Percentiles rank a stretch among this genome's conserved stretches.
Evolutionary conservation across 371 early-diverging fungal genomes (phyloP).

Genomic region (Conidiobolus incongruus): DNA sequence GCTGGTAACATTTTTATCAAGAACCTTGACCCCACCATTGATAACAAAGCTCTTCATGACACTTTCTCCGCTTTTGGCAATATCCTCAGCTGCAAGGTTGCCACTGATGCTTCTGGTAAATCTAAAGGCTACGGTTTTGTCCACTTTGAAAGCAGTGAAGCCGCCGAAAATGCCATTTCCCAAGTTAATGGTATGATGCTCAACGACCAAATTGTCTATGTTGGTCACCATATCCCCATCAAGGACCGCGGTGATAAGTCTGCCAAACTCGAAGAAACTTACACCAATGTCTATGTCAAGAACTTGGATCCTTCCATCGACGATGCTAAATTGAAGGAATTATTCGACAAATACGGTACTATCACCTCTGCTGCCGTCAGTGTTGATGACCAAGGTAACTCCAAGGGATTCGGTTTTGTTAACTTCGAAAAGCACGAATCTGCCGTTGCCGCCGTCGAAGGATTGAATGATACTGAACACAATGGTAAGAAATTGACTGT

Average conservation of each 20-base stretch:
- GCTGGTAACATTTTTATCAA: conserved; percentile 99
- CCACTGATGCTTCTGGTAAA: conserved; percentile 50
- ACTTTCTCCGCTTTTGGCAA: conserved; percentile 97
- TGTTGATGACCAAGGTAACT: conserved; percentile 55
- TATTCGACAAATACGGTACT: conserved; percentile 73
- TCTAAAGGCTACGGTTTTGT: conserved; percentile 97
- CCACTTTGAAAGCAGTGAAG: conserved; percentile 91
- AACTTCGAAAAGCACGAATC: conserved; percentile 88
- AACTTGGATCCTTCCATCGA: conserved; percentile 72
- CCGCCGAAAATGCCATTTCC: conserved; percentile 92
- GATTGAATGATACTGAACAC: conserved; percentile 78
- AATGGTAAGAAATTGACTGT: conserved; percentile 87
- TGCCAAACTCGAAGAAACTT: conserved; percentile 74
- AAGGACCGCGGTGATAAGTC: conserved; percentile 85
- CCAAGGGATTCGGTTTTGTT: conserved; percentile 91
- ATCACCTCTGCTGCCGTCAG: conserved; percentile 64
- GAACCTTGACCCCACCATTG: conserved; percentile 91
- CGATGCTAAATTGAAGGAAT: conserved; percentile 55
- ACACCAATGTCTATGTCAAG: conserved; percentile 98
- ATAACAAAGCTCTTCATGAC: conserved; percentile 97
- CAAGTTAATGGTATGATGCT: conserved; percentile 96
- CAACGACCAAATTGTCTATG: conserved; percentile 86
- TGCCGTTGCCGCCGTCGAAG: conserved; percentile 82
- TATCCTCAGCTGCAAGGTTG: conserved; percentile 98
- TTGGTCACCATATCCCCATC: conserved; percentile 78